Evolutionary conservation across 2,329 filamentous ascomycete genomes (phyloP).

Genomic region (Cladosporium oxysporum): DNA sequence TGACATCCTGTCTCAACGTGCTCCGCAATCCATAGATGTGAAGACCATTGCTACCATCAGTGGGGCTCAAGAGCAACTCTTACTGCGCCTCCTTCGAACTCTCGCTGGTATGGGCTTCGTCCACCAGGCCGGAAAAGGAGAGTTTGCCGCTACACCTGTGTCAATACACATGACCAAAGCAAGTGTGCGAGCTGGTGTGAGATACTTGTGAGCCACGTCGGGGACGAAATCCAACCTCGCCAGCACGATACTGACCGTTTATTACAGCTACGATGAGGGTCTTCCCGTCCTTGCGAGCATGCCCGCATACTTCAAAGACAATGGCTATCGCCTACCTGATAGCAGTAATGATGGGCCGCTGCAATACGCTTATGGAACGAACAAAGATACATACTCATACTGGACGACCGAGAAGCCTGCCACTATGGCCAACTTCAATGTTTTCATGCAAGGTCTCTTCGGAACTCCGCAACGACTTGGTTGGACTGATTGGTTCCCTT

Average conservation of each 20-base stretch:
- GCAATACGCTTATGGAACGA: slow-evolving; percentile 15
- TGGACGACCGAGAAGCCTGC: slow-evolving; percentile 13
- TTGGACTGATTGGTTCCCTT: slow-evolving; percentile 18
- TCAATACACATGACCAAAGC: not conserved
- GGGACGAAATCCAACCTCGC: not conserved
- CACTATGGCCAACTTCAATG: slow-evolving; percentile 19
- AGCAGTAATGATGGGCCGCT: slow-evolving; percentile 16
- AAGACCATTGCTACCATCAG: not conserved
- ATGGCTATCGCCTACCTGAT: slow-evolving; percentile 14
- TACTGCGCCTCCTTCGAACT: not conserved
- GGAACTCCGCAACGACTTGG: slow-evolving; percentile 17
- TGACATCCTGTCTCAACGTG: not conserved
- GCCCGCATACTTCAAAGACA: slow-evolving; percentile 19
- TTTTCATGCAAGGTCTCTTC: slow-evolving; percentile 19
- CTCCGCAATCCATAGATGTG: not conserved
- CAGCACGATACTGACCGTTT: not conserved
- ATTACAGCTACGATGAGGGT: not conserved
- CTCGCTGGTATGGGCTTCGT: not conserved
- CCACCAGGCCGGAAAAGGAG: not conserved
- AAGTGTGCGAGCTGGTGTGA: not conserved
- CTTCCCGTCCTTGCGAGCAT: not conserved
- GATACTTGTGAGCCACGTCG: not conserved
- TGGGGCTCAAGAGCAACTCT: not conserved
- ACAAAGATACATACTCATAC: slow-evolving; percentile 10
- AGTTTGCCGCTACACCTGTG: not conserved